These are phyloP conservation scores for Sugiyamaella valdiviana DNA, from an alignment of 805 yeast species.

Conservation along the genomic window DNA sequence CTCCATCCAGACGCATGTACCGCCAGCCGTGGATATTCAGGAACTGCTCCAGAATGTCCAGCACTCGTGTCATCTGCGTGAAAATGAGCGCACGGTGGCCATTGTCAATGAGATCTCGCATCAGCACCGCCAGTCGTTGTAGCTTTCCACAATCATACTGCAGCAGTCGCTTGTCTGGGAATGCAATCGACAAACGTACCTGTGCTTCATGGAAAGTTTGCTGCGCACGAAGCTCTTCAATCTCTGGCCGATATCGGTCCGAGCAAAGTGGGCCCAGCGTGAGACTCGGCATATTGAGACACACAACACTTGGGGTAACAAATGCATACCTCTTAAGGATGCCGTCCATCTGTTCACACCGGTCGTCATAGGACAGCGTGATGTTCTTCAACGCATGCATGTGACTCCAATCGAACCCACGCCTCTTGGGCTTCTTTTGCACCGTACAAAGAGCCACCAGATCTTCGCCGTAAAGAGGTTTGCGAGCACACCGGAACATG, in stretches of 20 bases:
- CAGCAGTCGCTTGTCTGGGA: constrained; percentile 87
- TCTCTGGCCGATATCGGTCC: neutral
- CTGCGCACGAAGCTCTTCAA: constrained; percentile 7
- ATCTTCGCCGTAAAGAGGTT: constrained; percentile 65
- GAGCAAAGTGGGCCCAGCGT: constrained; percentile 17
- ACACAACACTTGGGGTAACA: constrained; percentile 80
- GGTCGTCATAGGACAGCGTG: constrained; percentile 14
- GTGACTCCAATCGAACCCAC: constrained; percentile 19
- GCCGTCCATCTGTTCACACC: constrained; percentile 15
- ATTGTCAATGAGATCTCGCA: constrained; percentile 69
- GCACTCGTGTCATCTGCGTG: constrained; percentile 96
- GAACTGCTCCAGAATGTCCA: constrained; percentile 89
- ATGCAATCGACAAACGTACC: constrained; percentile 82
- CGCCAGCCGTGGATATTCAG: constrained; percentile 90
- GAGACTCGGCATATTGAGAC: constrained; percentile 51
- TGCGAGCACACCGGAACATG: constrained; percentile 52
- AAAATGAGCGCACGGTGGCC: constrained; percentile 95
- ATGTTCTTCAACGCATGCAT: constrained; percentile 15
- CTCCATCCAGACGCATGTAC: constrained; percentile 93
- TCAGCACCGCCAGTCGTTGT: constrained; percentile 69
- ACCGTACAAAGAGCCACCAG: constrained; percentile 26
- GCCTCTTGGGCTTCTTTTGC: neutral
- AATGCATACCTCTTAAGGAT: constrained; percentile 52
- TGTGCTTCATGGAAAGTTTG: constrained; percentile 75
- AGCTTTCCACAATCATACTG: constrained; percentile 97